A percentile compares a stretch with the other conserved stretches of the same genome.
Evolutionary conservation across 2,329 filamentous ascomycete species (phyloP).

Genomic region (Neonectria neomacrospora): DNA sequence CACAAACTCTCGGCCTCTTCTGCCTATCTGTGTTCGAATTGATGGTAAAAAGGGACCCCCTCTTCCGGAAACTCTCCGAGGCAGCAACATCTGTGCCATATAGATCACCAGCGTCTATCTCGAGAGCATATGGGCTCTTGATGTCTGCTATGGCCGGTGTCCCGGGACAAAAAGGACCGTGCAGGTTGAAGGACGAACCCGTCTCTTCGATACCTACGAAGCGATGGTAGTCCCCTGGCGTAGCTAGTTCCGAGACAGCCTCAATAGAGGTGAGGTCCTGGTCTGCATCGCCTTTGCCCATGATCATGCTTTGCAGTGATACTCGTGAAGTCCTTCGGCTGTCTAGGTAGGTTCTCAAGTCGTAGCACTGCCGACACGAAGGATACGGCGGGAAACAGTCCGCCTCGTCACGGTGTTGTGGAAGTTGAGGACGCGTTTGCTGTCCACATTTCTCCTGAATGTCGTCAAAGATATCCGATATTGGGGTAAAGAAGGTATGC

Average conservation of each 20-base stretch:
- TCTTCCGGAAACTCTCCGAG: conserved; percentile 35
- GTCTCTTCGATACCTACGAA: conserved; percentile 50
- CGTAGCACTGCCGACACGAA: conserved; percentile 55
- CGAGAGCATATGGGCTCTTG: conserved; percentile 54
- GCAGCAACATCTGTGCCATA: conserved; percentile 25
- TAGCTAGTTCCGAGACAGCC: conserved; percentile 55
- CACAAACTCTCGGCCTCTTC: conserved; percentile 36
- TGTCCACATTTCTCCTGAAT: conserved; percentile 58
- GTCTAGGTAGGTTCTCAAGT: conserved; percentile 53
- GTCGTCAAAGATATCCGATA: conserved; percentile 58
- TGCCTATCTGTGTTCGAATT: conserved; percentile 20
- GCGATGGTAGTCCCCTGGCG: conserved; percentile 52
- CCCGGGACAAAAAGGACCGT: conserved; percentile 36
- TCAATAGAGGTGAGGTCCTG: conserved; percentile 54
- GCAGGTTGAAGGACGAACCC: conserved; percentile 48
- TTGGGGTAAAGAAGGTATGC: conserved; percentile 56
- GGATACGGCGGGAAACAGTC: conserved; percentile 55
- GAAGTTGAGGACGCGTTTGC: conserved; percentile 53
- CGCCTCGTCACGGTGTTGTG: conserved; percentile 54
- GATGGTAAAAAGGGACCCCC: conserved; percentile 14
- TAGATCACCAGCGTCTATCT: conserved; percentile 52
- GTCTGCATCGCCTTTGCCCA: conserved; percentile 49
- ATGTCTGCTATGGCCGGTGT: conserved; percentile 50
- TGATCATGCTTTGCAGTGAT: conserved; percentile 57
- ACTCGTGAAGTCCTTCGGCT: conserved; percentile 55